Base-by-base conservation (phyloP, 495 filamentous ascomycete genomes). In the Talaromyces proteolyticus region DNA sequence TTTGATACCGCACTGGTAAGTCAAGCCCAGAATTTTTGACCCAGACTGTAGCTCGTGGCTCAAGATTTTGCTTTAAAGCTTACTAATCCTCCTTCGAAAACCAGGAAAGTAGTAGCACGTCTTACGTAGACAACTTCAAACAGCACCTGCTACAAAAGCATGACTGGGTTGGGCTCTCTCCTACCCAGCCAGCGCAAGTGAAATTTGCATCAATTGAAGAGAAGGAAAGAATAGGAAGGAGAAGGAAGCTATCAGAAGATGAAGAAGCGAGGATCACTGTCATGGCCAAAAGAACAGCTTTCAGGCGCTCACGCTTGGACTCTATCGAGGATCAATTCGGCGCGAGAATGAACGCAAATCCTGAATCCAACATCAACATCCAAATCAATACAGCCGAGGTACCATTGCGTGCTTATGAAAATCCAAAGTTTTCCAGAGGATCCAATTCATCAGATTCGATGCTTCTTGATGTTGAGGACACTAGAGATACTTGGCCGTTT, bases 161-260 rank as follows among this genome's bases (percentile, higher is more conserved):
- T 10, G 47, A 49, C 22, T 49, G 47, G 47, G 47, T 41, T 23
- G 47, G 36, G 17, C 47, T 49, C 38, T 49, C 47, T 17, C 47
- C 37, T 20, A 49, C 47, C 12, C 47, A 36, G 3, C 36, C 47
- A 39, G 22, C 40, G 36, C 12, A 49, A 29, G 38, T 49, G 47
- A 49, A 49, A 12, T 49, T 49, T 36, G 10, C 21, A 2, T 19
- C 47, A 16, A 49, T 41, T 12, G 36, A 49, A 39, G 47, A 49
- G 20, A 49, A 49, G 18, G 47, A 49, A 41, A 10, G 16, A 19
- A 49, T 49, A 24, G 47, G 36, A 41, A 49, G 40, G 37, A 21
- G 47, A 24, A 34, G 47, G 4, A 49, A 41, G 18, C 20, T 40
- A 19, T 39, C 22, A 3, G 26, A 24, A 23, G 36, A 24, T 19